Conservation (phyloP, 495 filamentous ascomycete genomes). For the Talaromyces adpressus region DNA sequence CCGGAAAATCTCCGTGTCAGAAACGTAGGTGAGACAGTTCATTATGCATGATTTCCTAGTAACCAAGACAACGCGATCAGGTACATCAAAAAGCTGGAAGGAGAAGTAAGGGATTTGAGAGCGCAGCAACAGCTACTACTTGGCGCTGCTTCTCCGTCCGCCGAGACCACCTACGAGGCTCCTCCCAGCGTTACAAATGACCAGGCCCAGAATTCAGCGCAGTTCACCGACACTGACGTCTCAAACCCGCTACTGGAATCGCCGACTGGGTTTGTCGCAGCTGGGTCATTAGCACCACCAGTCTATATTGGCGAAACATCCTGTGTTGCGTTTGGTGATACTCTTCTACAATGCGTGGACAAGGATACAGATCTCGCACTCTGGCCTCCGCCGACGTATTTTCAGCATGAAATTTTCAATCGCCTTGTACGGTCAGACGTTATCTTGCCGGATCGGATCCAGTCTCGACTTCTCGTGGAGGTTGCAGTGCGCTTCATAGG, state of each 20-base stretch:
- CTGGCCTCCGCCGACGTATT: constrained; percentile 9
- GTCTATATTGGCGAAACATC: constrained; percentile 11
- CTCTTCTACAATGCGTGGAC: constrained; percentile 9
- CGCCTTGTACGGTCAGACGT: constrained; percentile 7
- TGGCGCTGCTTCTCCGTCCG: constrained; percentile 1
- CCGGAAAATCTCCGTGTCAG: constrained; percentile 12
- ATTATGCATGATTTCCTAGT: constrained; percentile 4
- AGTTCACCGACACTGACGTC: constrained; percentile 10
- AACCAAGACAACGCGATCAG: constrained; percentile 2
- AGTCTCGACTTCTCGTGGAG: constrained; percentile 8
- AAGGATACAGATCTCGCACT: constrained; percentile 8
- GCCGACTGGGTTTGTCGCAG: constrained; percentile 9
- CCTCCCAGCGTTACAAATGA: constrained; percentile 2
- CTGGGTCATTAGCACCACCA: constrained; percentile 9
- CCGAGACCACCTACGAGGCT: constrained; percentile 1
- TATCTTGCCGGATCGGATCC: constrained; percentile 9
- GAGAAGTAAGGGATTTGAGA: constrained; percentile 7
- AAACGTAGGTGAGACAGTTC: constrained; percentile 12
- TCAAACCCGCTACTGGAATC: constrained; percentile 12
- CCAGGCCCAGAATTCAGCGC: not conserved
- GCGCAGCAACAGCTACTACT: constrained; percentile 4
- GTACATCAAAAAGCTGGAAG: constrained; percentile 11
- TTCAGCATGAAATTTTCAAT: constrained; percentile 11
- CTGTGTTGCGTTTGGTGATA: constrained; percentile 11
- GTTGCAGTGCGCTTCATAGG: constrained; percentile 12